Evolutionary conservation across 768 basidiomycete species (phyloP), one percentile per base, ranked within the genome.

Genomic region (Crassisporium funariophilum): DNA sequence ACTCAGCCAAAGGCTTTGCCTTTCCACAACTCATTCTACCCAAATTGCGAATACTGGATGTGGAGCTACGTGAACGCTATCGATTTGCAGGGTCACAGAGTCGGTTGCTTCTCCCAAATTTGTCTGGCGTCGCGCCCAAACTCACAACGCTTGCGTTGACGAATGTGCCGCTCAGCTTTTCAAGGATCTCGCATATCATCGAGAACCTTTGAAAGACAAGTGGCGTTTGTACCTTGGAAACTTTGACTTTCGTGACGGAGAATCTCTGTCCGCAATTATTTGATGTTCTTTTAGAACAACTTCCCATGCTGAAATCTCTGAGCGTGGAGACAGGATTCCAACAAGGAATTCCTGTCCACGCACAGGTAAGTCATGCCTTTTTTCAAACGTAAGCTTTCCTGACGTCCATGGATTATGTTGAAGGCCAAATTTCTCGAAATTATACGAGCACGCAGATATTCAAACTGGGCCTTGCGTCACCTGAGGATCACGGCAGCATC

Each of bases 361-460:
- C n/a, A n/a, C n/a, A n/a, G n/a, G n/a, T n/a, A n/a, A n/a, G n/a
- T n/a, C n/a, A n/a, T n/a, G n/a, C n/a, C n/a, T n/a, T n/a, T n/a
- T n/a, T n/a, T n/a, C n/a, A n/a, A n/a, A n/a, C n/a, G n/a, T n/a
- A n/a, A n/a, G n/a, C n/a, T n/a, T n/a, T n/a, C n/a, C 15, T 23
- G n/a, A 24, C 23, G 6, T 25, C 15, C 23, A 25, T 22, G 5
- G 39, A n/a, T 21, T 11, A 23, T 6, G 6, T 24, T 29, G 12
- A 19, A 44, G 17, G 5, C 8, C 12, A 31, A 13, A 8, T 52
- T 56, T 41, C 12, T n/a, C 9, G 24, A 35, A 10, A 46, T 41
- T 13, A 56, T 56, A 41, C 47, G 44, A 4, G 50, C 47, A 25
- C 54, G 54, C 15, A 38, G 29, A 4, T 52, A 52, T 33, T 35